Conservation (phyloP, 768 basidiomycete species). For the Tricholoma saponaceum region DNA sequence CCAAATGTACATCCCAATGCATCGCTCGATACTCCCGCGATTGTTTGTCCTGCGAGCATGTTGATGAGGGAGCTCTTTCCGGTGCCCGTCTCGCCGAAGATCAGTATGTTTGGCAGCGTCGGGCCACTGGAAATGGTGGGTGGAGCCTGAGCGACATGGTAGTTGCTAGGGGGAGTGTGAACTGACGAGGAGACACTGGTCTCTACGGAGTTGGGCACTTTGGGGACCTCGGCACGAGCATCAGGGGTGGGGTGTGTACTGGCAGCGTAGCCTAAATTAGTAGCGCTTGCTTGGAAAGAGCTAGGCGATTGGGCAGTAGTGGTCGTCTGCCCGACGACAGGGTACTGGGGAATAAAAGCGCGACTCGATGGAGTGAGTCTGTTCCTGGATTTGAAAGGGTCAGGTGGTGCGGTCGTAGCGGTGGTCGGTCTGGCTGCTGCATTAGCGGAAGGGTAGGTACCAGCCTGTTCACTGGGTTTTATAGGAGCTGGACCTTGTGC, state of each 20-base stretch:
- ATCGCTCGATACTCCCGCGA: conserved; percentile 26
- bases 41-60: conserved; percentile 23
- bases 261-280: background rate
- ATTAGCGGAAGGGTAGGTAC: background rate
- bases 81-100: conserved; percentile 36
- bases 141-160: background rate
- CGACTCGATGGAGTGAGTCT: background rate
- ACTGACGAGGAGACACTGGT: background rate
- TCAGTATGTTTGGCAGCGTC: conserved; percentile 21
- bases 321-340: background rate
- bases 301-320: background rate
- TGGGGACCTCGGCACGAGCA: background rate
- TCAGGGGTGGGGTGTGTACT: background rate
- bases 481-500: background rate
- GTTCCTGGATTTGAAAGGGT: background rate
- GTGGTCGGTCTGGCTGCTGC: background rate
- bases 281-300: background rate
- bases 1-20: conserved; percentile 31
- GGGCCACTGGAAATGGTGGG: background rate
- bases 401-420: background rate
- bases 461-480: background rate
- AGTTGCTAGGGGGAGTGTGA: background rate
- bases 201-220: background rate
- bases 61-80: conserved; percentile 30
- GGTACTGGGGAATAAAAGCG: background rate